Base-by-base conservation (phyloP, 2,329 filamentous ascomycete genomes). In the Neodidymelliopsis sp. region DNA sequence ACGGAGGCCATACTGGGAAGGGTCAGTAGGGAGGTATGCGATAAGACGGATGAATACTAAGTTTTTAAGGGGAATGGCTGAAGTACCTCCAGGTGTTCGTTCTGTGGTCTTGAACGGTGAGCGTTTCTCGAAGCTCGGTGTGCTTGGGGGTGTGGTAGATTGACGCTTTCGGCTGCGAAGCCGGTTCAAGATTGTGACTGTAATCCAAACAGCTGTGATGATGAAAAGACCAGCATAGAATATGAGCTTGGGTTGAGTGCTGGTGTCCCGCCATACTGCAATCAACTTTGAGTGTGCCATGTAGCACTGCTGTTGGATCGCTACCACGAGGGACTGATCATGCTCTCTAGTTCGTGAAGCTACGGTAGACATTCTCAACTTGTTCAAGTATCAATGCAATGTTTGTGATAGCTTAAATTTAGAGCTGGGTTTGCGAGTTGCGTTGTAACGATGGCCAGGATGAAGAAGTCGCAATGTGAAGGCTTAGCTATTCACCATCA, bases 1-100 rank as follows among this genome's bases (percentile, higher is more conserved):
- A 79, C 0, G 84, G 80, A 4, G 61, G 71, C 85, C 85, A 89
- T 74, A 79, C 79, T 75, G 25, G 23, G 16, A 16, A 12, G 20
- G 23, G 27, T 37, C 19, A 48, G 36, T 19, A 20, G 7, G n/a
- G 6, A 4, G 15, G 24, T 24, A 3, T 20, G 8, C 23, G 38
- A 33, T 40, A 47, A 27, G 12, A 24, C 7, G 15, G 11, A 23
- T 25, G 15, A 6, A 46, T 20, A 12, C 2, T 22, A 10, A 16
- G 9, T 19, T 6, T 13, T 8, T 19, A 3, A 3, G 8, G 18
- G 6, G 22, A 12, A 16, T 19, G 30, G 23, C 4, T 13, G 20
- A 53, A 62, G 44, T 72, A 82, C 81, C 78, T 66, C 81, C 81
- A 13, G 71, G 73, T 39, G 74, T 65, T 13, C 79, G 68, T 0